Percentiles rank a stretch among this genome's conserved stretches.
Evolutionary conservation across 2,329 filamentous ascomycete species (phyloP).

Genomic region (Colletotrichum sidae): DNA sequence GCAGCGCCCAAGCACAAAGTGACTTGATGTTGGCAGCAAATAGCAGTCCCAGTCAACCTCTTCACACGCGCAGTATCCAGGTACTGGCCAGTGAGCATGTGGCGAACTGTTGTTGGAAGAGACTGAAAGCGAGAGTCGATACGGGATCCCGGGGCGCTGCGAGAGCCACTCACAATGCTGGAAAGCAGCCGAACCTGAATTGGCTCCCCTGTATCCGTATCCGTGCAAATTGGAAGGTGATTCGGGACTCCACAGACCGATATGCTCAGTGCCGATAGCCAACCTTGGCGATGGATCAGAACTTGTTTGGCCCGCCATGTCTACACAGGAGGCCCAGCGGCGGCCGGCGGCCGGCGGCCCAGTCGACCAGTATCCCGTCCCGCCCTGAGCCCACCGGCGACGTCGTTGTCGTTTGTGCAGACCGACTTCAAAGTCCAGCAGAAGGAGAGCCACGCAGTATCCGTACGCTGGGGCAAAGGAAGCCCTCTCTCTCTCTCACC

Average conservation of each 20-base stretch:
- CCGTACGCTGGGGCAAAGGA: too few relatives aligned
- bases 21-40: constrained; percentile 27
- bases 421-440: too few relatives aligned
- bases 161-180: constrained; percentile 18
- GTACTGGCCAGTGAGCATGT: constrained; percentile 2
- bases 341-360: neutral
- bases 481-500: too few relatives aligned
- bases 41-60: constrained; percentile 20
- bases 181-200: constrained; percentile 33
- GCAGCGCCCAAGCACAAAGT: constrained; percentile 2
- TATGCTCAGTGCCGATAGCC: constrained; percentile 35
- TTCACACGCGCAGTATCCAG: neutral
- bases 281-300: constrained; percentile 33
- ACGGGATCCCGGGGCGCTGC: constrained; percentile 3
- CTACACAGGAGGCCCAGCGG: constrained; percentile 3
- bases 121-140: neutral
- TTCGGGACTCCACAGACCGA: constrained; percentile 34
- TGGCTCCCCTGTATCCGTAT: constrained; percentile 8
- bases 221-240: constrained; percentile 18
- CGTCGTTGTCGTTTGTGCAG: too few relatives aligned
- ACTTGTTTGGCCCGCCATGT: constrained; percentile 27
- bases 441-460: too few relatives aligned
- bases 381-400: too few relatives aligned
- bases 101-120: constrained; percentile 19
- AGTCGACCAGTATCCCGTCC: too few relatives aligned